Conservation (phyloP, 108 stramenopile genomes). For the Conticribra weissflogii region DNA sequence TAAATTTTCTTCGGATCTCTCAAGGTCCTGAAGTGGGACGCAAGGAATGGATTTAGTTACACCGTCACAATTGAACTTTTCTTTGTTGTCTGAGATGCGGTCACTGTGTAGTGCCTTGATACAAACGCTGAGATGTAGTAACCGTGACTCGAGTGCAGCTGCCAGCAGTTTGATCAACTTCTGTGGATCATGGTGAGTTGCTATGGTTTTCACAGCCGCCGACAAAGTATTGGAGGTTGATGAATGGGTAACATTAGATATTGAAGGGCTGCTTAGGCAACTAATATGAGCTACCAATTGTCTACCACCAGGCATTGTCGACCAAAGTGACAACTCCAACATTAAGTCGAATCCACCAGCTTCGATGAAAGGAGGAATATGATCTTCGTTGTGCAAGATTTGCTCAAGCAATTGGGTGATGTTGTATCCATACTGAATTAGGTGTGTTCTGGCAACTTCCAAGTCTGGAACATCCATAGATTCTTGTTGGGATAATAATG, state of each 20-base stretch:
- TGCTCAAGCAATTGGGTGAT: conserved; percentile 90
- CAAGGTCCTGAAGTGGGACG: conserved; percentile 57
- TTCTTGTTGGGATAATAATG: too few relatives aligned
- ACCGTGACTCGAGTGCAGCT: conserved; percentile 41
- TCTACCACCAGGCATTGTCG: conserved; percentile 65
- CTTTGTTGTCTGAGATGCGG: background rate
- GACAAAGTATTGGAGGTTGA: conserved; percentile 70
- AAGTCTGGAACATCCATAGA: conserved; percentile 26
- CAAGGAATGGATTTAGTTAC: conserved; percentile 61
- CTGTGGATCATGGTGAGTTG: conserved; percentile 58
- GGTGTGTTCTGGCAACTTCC: conserved; percentile 67
- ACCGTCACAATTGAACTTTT: conserved; percentile 43
- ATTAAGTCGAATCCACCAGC: conserved; percentile 82
- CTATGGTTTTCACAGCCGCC: conserved; percentile 67
- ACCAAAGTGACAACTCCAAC: conserved; percentile 65
- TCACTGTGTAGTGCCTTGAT: conserved; percentile 20
- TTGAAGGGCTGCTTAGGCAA: conserved; percentile 76
- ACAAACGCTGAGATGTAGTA: conserved; percentile 33
- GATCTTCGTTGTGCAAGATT: conserved; percentile 81
- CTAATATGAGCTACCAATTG: conserved; percentile 78
- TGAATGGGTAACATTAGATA: conserved; percentile 77
- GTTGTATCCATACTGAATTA: conserved; percentile 87
- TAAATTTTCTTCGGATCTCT: conserved; percentile 12
- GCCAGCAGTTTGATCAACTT: conserved; percentile 64
- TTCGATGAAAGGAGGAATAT: conserved; percentile 74